These are phyloP conservation scores for Calonectria hawksworthii DNA, from an alignment of 2,329 filamentous ascomycete genomes.

Conservation along the genomic window DNA sequence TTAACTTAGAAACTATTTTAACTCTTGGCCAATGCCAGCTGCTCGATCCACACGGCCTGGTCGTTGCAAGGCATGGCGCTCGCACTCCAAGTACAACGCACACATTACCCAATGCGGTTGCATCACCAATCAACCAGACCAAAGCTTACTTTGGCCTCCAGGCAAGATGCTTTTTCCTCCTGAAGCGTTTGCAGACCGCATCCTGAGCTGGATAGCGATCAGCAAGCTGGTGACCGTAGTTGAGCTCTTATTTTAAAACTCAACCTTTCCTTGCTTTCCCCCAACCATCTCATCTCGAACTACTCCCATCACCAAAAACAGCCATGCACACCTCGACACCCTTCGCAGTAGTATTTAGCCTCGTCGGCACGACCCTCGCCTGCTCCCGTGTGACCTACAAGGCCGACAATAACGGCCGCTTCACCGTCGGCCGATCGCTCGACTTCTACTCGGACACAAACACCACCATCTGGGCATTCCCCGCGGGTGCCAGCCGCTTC, in stretches of 20 bases:
- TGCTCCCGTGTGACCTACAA: slow-evolving; percentile 27
- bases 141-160: neutral
- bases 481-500: slow-evolving; percentile 26
- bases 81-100: neutral
- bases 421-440: slow-evolving; percentile 31
- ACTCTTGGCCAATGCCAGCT: neutral
- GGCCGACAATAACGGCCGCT: neutral
- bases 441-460: slow-evolving; percentile 26
- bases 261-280: neutral
- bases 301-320: neutral
- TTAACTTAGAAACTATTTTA: neutral
- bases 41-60: neutral
- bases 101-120: neutral
- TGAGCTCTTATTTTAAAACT: neutral
- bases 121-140: neutral
- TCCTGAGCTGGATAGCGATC: neutral
- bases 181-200: neutral
- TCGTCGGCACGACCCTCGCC: slow-evolving; percentile 9
- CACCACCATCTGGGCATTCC: slow-evolving; percentile 32
- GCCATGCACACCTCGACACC: slow-evolving; percentile 3
- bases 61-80: neutral
- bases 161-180: neutral
- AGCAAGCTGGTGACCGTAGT: neutral
- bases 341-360: neutral
- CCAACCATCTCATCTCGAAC: neutral